Evolutionary conservation across 1,139 yeast species (phyloP), one percentile per base, ranked within the genome.

Genomic region (Geotrichum carabidarum): DNA sequence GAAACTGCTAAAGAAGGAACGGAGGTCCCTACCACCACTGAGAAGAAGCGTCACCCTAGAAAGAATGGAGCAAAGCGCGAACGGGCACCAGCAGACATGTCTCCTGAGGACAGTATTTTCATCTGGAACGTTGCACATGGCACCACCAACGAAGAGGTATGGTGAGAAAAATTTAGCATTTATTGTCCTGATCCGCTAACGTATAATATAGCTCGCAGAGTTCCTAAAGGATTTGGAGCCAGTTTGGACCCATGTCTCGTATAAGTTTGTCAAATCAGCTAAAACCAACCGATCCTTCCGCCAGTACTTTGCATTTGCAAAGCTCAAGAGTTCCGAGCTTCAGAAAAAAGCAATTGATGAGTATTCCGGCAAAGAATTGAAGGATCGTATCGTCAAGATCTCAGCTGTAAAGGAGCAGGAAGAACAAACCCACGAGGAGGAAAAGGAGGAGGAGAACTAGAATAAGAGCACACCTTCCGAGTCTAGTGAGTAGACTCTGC

Each of bases 241-340:
- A 15, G 48, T 53, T n/a, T 54, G 57, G 57, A 45, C 47, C 14
- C 44, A 46, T 43, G 42, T 50, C 32, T 31, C 51, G 12, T 41
- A 42, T 30, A 50, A 44, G 36, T 31, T 46, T 7, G 46, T 35
- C 18, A 41, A 8, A 8, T 41, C 44, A 7, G 11, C 31, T 4
- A 44, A 48, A n/a, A 41, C 45, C 1, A 43, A 45, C 14, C 50
- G 56, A 14, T 15, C 41, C 22, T 48, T 48, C 46, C 32, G 34
- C n/a, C 38, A 40, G 18, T 41, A 36, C 45, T 78, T 81, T 55
- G 87, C 84, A 0, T 73, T 84, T 61, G 79, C 82, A 43, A 78
- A 77, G 30, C 71, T 83, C 55, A 74, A 76, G 34, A 71, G 73
- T 11, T 74, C 71, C n/a, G 74, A 68, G 18, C 69, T 69, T 15